Percentiles rank a stretch among this genome's conserved stretches.
These are phyloP conservation scores for Cladosporium austrohemisphaericum DNA, from an alignment of 2,329 filamentous ascomycete species.

Conservation along the genomic window DNA sequence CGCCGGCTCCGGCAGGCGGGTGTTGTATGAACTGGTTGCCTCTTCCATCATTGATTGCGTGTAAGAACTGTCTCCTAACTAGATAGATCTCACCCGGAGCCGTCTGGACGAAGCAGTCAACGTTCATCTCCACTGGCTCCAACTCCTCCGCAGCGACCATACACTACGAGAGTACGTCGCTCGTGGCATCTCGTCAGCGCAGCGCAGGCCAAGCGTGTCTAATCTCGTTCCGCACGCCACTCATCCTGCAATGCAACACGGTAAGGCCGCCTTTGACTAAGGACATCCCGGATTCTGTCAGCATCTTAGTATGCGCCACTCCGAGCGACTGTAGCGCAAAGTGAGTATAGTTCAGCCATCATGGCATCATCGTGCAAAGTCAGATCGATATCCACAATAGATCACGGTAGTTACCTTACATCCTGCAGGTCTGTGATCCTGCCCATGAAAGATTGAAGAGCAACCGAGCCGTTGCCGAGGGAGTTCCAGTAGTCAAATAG, in stretches of 20 bases:
- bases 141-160: slow-evolving; percentile 1
- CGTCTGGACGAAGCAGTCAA: no score
- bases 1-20: no score
- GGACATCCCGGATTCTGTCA: slow-evolving; percentile 1
- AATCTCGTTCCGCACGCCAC: slow-evolving; percentile 2
- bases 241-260: slow-evolving; percentile 1
- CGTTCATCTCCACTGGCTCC: slow-evolving; percentile 3
- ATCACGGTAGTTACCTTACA: no score
- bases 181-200: slow-evolving; percentile 6
- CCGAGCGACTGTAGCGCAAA: slow-evolving; percentile 2
- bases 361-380: slow-evolving; percentile 1
- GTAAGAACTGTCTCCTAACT: no score
- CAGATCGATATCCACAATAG: background rate
- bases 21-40: no score
- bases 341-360: slow-evolving; percentile 3
- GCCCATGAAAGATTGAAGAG: no score
- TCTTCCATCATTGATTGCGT: no score
- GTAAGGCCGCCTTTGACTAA: no score
- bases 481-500: background rate
- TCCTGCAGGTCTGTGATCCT: no score
- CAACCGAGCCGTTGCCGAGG: slow-evolving; percentile 1
- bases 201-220: background rate
- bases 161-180: background rate
- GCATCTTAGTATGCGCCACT: slow-evolving; percentile 8
- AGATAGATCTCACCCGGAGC: no score